Evolutionary conservation across 2,329 filamentous ascomycete genomes (phyloP).

Genomic region (Trichoderma afroharzianum): DNA sequence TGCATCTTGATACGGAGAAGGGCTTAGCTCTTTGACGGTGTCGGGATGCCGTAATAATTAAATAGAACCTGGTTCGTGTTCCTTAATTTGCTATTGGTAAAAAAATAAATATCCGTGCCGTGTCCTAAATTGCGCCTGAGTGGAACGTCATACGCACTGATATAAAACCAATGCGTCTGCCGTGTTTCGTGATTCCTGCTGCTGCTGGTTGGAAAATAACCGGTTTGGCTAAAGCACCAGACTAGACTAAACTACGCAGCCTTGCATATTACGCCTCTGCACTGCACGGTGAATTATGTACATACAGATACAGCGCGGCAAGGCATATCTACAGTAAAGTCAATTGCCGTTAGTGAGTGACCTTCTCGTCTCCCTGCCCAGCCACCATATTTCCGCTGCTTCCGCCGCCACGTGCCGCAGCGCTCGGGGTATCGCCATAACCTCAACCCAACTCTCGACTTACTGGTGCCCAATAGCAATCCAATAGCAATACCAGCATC

Average conservation of each 20-base stretch:
- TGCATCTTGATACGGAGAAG: not conserved
- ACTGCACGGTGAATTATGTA: not conserved
- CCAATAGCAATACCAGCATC: not conserved
- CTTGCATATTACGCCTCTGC: not conserved
- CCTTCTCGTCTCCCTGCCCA: slow-evolving; percentile 3
- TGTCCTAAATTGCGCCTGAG: not conserved
- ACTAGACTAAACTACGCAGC: not conserved
- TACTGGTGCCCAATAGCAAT: not conserved
- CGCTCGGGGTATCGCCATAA: slow-evolving; percentile 14
- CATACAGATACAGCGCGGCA: not conserved
- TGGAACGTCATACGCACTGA: not conserved
- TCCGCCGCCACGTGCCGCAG: slow-evolving; percentile 5
- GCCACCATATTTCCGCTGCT: slow-evolving; percentile 14
- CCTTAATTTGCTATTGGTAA: not conserved
- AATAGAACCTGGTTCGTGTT: not conserved
- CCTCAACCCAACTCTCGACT: slow-evolving; percentile 2
- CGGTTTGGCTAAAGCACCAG: too few relatives aligned
- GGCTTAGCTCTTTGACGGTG: not conserved
- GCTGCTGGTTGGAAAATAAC: not conserved
- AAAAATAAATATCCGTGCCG: not conserved
- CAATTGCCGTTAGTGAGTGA: slow-evolving; percentile 16
- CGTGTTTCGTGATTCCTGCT: not conserved
- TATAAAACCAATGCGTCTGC: not conserved
- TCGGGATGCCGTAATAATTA: not conserved
- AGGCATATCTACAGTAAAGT: not conserved